Conservation (phyloP, 352 stramenopile genomes). For the Phytopythium kandeliae region DNA sequence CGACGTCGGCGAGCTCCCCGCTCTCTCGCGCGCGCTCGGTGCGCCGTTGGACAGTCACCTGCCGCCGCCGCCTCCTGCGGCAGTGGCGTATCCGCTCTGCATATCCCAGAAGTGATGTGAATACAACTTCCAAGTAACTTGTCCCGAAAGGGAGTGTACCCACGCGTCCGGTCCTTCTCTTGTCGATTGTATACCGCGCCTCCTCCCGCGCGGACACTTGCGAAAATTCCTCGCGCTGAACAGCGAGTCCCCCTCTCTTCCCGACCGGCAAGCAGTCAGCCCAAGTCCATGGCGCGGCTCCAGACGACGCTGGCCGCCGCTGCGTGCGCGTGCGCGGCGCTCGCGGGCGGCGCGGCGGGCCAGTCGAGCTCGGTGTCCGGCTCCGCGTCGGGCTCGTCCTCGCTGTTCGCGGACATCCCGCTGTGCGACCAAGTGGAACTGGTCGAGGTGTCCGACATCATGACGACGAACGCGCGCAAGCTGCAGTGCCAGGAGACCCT, state of each 20-base stretch:
- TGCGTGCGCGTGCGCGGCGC: slow-evolving; percentile 14
- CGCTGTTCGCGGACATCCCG: slow-evolving; percentile 29
- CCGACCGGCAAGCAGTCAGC: too few relatives aligned
- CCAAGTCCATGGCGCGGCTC: not conserved
- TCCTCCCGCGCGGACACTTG: too few relatives aligned
- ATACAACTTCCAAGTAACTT: too few relatives aligned
- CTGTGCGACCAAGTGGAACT: slow-evolving; percentile 40
- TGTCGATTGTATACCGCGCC: too few relatives aligned
- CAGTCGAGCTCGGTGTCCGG: slow-evolving; percentile 15
- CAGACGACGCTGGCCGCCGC: not conserved
- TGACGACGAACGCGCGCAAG: slow-evolving; percentile 51
- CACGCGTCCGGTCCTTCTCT: too few relatives aligned
- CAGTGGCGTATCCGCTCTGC: too few relatives aligned
- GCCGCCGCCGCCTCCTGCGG: too few relatives aligned
- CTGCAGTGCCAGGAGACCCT: slow-evolving; percentile 40
- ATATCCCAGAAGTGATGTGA: too few relatives aligned
- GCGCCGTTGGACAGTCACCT: slow-evolving; percentile 8
- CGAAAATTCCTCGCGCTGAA: too few relatives aligned
- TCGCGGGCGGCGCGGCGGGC: slow-evolving; percentile 11
- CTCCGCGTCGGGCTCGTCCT: slow-evolving; percentile 17
- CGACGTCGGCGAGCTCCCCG: slow-evolving; percentile 26
- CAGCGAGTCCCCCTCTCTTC: too few relatives aligned
- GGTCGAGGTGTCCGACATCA: slow-evolving; percentile 20
- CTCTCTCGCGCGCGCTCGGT: slow-evolving; percentile 21
- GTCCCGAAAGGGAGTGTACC: too few relatives aligned